Percentiles rank a stretch among this genome's conserved stretches.
Evolutionary conservation across 2,329 filamentous ascomycete genomes (phyloP).

Genomic region (Chrysosporium keratinophilum): DNA sequence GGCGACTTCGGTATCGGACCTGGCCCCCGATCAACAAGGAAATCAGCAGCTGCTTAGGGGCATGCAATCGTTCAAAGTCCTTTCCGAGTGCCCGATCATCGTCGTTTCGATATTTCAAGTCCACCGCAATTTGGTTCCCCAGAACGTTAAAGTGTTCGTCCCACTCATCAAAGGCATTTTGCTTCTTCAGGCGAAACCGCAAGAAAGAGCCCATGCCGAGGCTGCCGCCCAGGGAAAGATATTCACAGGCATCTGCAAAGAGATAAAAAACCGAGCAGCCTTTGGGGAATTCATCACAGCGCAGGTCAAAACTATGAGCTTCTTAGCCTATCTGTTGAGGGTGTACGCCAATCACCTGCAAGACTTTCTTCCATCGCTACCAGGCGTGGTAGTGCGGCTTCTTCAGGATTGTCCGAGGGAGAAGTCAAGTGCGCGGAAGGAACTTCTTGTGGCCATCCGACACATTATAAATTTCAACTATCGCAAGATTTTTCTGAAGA

Average conservation of each 20-base stretch:
- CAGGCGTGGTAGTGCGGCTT: constrained; percentile 79
- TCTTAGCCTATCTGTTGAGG: constrained; percentile 81
- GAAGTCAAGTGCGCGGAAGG: constrained; percentile 86
- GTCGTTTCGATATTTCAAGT: constrained; percentile 97
- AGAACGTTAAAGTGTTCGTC: constrained; percentile 85
- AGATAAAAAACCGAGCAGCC: constrained; percentile 83
- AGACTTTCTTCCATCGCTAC: constrained; percentile 77
- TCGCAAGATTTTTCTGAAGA: constrained; percentile 81
- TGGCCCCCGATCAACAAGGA: constrained; percentile 73
- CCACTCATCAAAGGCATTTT: constrained; percentile 88
- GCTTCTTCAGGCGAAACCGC: constrained; percentile 78
- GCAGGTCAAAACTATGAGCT: constrained; percentile 99
- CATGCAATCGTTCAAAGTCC: constrained; percentile 98
- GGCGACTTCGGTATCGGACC: constrained; percentile 67
- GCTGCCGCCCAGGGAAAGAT: constrained; percentile 68
- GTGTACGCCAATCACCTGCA: constrained; percentile 77
- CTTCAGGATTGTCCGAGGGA: constrained; percentile 90
- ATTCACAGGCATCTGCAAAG: constrained; percentile 85
- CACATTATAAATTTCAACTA: constrained; percentile 99
- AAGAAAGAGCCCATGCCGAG: constrained; percentile 82
- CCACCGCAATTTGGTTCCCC: constrained; percentile 65
- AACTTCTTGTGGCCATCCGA: constrained; percentile 87
- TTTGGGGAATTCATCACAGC: constrained; percentile 97
- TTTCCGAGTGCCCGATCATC: constrained; percentile 96
- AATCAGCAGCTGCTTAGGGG: constrained; percentile 74